Base-by-base conservation (phyloP, 331 rosid genomes). In the Stylosanthes scabra region DNA sequence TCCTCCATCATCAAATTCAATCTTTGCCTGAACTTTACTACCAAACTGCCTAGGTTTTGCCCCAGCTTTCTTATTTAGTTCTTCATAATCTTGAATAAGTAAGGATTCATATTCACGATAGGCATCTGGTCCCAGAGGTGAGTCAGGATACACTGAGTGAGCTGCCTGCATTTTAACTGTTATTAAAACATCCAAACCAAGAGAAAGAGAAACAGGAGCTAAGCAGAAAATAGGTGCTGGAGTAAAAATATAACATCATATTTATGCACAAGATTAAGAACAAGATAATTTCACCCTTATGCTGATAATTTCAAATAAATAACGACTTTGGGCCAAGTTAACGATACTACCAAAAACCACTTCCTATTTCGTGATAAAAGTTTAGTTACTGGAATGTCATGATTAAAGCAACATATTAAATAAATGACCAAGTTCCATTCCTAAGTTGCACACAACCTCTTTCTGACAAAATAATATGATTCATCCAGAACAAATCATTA, bases 61-160 rank as follows among this genome's bases (percentile, higher is more conserved):
- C 68, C 65, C 79, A 45, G 77, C 70, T 70, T 86, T 89, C 83
- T 85, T 93, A 67, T 81, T 83, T 62, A 89, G 86, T 66, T 93
- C 97, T 78, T 93, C 94, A 55, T 88, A 93, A 85, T 93, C 98
- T 89, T 93, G 98, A 82, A 88, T 74, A 59, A 93, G 89, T 71
- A 93, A 89, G 67, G 96, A 88, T 81, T 91, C 97, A 58, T 93
- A 93, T 81, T 93, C 97, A 83, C 66, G 86, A 84, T 82, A 93
- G 66, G 97, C 98, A 86, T 91, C 97, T 59, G 98, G 91, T 72
- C 98, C 97, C 82, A 93, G 82, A 71, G 97, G 98, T 59, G 95
- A 93, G 83, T 91, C 97, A 60, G 96, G 93, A 86, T 78, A 93
- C 58, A 79, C 72, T 47, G 93, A 85, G 81, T 91, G 97, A 80